Base-by-base conservation (phyloP, 75 land plant genomes). In the Azolla pinnata region DNA sequence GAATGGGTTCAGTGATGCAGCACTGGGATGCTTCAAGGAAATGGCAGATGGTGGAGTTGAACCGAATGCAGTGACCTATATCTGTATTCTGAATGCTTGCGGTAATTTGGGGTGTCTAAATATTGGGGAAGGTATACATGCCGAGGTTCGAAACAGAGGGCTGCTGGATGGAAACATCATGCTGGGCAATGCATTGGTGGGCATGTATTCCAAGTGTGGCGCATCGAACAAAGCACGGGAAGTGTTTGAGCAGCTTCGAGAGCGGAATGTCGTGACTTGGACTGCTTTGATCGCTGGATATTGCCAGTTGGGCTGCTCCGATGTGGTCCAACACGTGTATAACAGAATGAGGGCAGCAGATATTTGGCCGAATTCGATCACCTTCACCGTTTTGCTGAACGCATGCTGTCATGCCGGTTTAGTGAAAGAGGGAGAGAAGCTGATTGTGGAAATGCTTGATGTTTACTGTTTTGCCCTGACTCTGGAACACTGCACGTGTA, bases 201-300 rank as follows among this genome's bases (percentile, higher is more conserved):
- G 79, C 58, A 79, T 79, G 82, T 83, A 79, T 70, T 70, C 74
- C 8, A 83, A 76, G 53, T 76, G 74, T 59, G 79, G 79, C 24
- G 67, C 66, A 51, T 51, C 76, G 27, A 42, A 57, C 10, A 54
- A 63, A 21, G 82, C 86, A n/a, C 50, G 76, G 29, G 46, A 58
- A 9, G 24, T 83, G 21, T 83, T 83, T 57, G n/a, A 64, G 60
- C 62, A 75, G 19, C 56, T 74, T 16, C 21, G 10, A n/a, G 40
- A 46, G 17, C 57, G 57, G 17, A 24, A 44, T 4, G 44, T 75
- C 14, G 67, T 63, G 0, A 59, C 40, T 5, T 28, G 63, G 48
- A 29, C 62, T 16, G 24, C 44, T 29, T 29, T 44, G 27, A 44
- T 59, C 17, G 47, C 66, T 23, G 63, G 49, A 5, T 66, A 58